Conservation (phyloP, 2,329 filamentous ascomycete genomes). For the Fusarium sp. region DNA sequence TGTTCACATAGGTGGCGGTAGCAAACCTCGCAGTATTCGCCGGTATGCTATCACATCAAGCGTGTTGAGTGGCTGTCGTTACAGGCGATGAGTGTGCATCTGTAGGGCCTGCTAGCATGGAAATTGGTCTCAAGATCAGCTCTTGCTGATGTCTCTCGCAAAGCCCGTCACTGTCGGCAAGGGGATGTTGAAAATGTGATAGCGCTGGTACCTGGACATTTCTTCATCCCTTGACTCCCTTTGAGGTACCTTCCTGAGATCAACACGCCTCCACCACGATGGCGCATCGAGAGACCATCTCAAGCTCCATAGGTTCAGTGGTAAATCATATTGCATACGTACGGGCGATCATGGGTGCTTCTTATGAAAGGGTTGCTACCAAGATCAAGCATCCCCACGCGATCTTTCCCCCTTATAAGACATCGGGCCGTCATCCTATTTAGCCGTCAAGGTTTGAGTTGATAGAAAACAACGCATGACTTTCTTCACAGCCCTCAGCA, state of each 20-base stretch:
- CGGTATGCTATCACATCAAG: constrained; percentile 10
- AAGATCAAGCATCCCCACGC: constrained; percentile 33
- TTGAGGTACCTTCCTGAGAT: constrained; percentile 18
- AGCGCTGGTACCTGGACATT: constrained; percentile 20
- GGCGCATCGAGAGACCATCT: constrained; percentile 35
- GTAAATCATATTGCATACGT: constrained; percentile 10
- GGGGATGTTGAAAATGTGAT: constrained; percentile 38
- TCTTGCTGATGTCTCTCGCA: constrained; percentile 8
- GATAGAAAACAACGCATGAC: constrained; percentile 31
- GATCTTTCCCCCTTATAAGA: constrained; percentile 31
- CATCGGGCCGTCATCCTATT: constrained; percentile 37
- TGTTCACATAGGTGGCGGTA: not conserved
- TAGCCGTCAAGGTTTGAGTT: constrained; percentile 36
- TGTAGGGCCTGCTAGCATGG: constrained; percentile 1
- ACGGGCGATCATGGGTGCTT: constrained; percentile 24
- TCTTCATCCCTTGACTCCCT: constrained; percentile 34
- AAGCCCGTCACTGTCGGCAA: constrained; percentile 28
- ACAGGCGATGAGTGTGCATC: constrained; percentile 1
- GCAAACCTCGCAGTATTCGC: not conserved
- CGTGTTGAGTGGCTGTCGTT: constrained; percentile 13
- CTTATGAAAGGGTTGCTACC: constrained; percentile 17
- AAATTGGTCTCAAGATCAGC: not conserved
- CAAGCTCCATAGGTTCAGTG: constrained; percentile 21
- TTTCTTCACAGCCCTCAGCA: constrained; percentile 34
- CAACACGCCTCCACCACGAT: constrained; percentile 32